A percentile compares a stretch with the other conserved stretches of the same genome.
Evolutionary conservation across 805 yeast species (phyloP).

Genomic region (Citeromyces matritensis): DNA sequence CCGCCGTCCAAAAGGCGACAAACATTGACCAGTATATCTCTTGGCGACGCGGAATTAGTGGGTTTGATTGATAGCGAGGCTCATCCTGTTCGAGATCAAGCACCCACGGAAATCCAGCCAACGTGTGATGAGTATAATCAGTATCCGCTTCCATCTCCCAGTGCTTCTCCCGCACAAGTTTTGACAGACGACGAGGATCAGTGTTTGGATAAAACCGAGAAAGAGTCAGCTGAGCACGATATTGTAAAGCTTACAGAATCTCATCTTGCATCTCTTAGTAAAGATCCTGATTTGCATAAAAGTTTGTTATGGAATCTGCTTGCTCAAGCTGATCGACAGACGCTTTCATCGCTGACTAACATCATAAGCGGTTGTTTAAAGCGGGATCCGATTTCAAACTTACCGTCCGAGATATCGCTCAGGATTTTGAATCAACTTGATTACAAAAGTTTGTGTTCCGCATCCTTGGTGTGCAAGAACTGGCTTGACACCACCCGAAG

Average conservation of each 20-base stretch:
- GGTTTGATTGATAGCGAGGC: too few relatives aligned
- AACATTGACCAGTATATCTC: too few relatives aligned
- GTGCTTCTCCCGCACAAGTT: constrained; percentile 39
- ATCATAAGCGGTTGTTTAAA: constrained; percentile 39
- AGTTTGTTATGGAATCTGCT: constrained; percentile 30
- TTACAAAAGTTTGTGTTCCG: constrained; percentile 39
- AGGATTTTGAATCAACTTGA: constrained; percentile 55
- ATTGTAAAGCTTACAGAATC: constrained; percentile 1
- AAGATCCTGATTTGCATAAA: constrained; percentile 8
- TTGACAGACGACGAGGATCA: constrained; percentile 10
- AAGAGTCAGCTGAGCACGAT: constrained; percentile 1
- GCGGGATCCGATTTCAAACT: constrained; percentile 52
- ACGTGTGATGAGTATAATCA: constrained; percentile 15
- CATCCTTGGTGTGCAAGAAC: constrained; percentile 45
- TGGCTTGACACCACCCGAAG: constrained; percentile 60
- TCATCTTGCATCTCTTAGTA: background rate
- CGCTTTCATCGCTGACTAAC: constrained; percentile 44
- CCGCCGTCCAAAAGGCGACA: too few relatives aligned
- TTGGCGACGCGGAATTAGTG: too few relatives aligned
- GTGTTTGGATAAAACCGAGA: constrained; percentile 8
- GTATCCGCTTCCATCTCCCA: constrained; percentile 56
- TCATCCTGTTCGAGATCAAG: too few relatives aligned
- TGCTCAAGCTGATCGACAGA: constrained; percentile 39
- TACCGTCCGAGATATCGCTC: constrained; percentile 66
- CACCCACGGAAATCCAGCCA: too few relatives aligned